Conservation (phyloP, 2,329 filamentous ascomycete species). For the Lasiodiplodia citricola region DNA sequence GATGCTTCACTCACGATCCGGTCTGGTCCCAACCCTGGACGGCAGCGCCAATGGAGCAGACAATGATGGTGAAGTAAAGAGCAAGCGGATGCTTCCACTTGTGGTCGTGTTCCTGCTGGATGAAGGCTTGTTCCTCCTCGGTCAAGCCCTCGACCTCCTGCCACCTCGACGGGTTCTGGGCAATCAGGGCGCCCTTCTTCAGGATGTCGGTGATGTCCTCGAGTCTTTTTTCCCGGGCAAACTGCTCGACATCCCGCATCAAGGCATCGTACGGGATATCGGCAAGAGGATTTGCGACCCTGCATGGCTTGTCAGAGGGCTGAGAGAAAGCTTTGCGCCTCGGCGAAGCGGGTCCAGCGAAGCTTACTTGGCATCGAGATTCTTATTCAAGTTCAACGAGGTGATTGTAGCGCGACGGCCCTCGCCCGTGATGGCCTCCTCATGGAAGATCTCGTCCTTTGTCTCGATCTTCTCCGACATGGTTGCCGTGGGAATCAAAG, state of each 20-base stretch:
- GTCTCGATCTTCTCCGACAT: conserved; percentile 12
- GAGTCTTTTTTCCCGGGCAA: conserved; percentile 65
- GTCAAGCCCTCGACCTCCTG: conserved; percentile 66
- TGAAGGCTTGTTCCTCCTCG: conserved; percentile 62
- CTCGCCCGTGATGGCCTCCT: conserved; percentile 28
- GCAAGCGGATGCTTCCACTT: conserved; percentile 70
- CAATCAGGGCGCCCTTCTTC: conserved; percentile 73
- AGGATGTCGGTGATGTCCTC: conserved; percentile 64
- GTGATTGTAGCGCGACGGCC: conserved; percentile 30
- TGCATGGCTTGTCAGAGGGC: conserved; percentile 4
- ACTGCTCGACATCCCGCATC: conserved; percentile 63
- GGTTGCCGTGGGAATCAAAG: not conserved
- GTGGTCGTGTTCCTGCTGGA: conserved; percentile 69
- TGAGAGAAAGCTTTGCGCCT: conserved; percentile 1
- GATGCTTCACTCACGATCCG: conserved; percentile 30
- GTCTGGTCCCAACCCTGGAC: conserved; percentile 69
- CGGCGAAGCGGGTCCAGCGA: not conserved
- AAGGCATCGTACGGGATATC: conserved; percentile 59
- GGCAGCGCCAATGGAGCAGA: conserved; percentile 71
- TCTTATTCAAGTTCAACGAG: conserved; percentile 30
- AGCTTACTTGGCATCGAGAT: conserved; percentile 31
- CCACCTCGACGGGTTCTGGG: conserved; percentile 58
- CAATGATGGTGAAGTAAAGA: conserved; percentile 69
- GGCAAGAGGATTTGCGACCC: conserved; percentile 56
- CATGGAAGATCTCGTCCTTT: conserved; percentile 33